Evolutionary conservation across 2,329 filamentous ascomycete genomes (phyloP).

Genomic region (Alternaria angustiovoidea): DNA sequence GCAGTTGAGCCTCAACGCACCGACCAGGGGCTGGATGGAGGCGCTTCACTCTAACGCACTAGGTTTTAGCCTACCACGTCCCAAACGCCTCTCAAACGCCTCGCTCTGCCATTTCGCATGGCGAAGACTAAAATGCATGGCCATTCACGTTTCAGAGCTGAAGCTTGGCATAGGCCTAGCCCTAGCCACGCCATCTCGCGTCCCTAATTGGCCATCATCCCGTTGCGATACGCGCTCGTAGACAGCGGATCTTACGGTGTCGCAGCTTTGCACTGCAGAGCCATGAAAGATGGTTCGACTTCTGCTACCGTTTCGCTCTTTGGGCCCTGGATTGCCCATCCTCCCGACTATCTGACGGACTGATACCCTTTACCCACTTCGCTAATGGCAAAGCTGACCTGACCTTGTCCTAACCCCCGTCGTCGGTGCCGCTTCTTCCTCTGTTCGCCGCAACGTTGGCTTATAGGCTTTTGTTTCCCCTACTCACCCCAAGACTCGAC

Average conservation of each 20-base stretch:
- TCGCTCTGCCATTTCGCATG: slow-evolving; percentile 25
- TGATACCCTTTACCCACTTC: slow-evolving; percentile 33
- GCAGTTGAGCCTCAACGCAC: slow-evolving; percentile 13
- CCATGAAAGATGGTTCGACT: slow-evolving; percentile 45
- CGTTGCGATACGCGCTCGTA: slow-evolving; percentile 40
- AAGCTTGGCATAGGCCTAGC: slow-evolving; percentile 19
- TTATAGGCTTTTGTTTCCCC: slow-evolving; percentile 52
- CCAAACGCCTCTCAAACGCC: slow-evolving; percentile 43
- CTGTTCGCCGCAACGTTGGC: slow-evolving; percentile 31
- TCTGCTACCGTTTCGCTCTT: slow-evolving; percentile 42
- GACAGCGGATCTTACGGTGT: slow-evolving; percentile 38
- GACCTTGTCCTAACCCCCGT: slow-evolving; percentile 25
- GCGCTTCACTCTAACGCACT: slow-evolving; percentile 35
- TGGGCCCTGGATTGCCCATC: slow-evolving; percentile 20
- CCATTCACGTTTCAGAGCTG: slow-evolving; percentile 41
- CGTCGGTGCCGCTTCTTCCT: slow-evolving; percentile 11
- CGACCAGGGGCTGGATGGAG: slow-evolving; percentile 3
- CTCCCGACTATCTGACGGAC: slow-evolving; percentile 11
- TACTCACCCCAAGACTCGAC: slow-evolving; percentile 37
- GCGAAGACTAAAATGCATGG: slow-evolving; percentile 33
- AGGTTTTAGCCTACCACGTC: slow-evolving; percentile 30
- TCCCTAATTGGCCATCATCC: slow-evolving; percentile 42
- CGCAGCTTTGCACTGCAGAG: slow-evolving; percentile 39
- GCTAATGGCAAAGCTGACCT: slow-evolving; percentile 41
- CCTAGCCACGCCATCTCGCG: slow-evolving; percentile 22